phyloP scores from a whole-genome alignment of 108 stramenopile species.

The Hondaea fermentalgiana region DNA sequence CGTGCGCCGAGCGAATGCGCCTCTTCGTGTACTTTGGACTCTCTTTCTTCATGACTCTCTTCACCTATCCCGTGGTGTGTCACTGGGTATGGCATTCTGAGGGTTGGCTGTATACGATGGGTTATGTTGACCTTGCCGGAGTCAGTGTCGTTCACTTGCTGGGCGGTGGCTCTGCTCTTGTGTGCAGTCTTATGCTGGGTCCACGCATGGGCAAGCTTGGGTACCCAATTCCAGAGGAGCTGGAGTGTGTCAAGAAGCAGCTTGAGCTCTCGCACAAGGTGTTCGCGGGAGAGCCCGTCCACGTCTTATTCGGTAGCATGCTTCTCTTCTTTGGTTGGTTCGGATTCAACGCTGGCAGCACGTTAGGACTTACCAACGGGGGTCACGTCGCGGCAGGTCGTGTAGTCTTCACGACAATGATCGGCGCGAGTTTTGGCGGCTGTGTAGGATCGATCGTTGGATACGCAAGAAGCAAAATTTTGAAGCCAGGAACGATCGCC shows the following conservation, averaged over 20 bases:
- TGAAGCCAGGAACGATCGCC: neutral
- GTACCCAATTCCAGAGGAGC: neutral
- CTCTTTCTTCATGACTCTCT: conserved; percentile 56
- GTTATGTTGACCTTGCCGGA: conserved; percentile 67
- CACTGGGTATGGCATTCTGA: conserved; percentile 65
- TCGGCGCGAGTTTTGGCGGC: neutral
- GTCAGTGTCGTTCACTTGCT: conserved; percentile 64
- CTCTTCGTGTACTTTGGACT: conserved; percentile 70
- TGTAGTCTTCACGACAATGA: neutral
- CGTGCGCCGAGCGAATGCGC: conserved; percentile 62
- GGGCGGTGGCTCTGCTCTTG: conserved; percentile 69
- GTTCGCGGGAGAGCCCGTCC: neutral
- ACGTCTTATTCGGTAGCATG: neutral
- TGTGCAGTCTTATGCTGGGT: conserved; percentile 44
- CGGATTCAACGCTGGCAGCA: conserved; percentile 66
- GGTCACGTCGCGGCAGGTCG: neutral
- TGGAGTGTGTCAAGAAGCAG: neutral
- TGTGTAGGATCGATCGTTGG: neutral
- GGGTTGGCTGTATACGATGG: conserved; percentile 28
- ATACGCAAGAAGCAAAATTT: neutral
- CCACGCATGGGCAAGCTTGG: neutral
- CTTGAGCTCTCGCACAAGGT: neutral
- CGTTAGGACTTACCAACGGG: conserved; percentile 34
- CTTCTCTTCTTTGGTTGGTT: conserved; percentile 37
- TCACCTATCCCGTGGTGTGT: conserved; percentile 73